phyloP scores from a whole-genome alignment of 495 filamentous ascomycete genomes.

The Aspergillus ellipticus region DNA sequence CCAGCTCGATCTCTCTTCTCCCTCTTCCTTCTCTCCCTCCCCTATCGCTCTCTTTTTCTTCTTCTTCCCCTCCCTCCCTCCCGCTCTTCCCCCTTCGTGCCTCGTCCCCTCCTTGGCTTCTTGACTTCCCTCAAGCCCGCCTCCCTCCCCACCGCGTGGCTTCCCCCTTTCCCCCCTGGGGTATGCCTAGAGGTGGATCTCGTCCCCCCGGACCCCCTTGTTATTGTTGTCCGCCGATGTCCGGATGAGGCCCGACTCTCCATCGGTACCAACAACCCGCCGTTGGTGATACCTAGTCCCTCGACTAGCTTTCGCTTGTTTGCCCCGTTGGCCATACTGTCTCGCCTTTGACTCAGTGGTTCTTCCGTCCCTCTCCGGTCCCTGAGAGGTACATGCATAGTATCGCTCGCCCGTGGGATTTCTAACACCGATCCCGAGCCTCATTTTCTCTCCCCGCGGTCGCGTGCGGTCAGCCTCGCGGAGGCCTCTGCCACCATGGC shows the following conservation, averaged over 20 bases:
- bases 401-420: neutral
- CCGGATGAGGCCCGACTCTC: conserved; percentile 4
- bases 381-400: neutral
- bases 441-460: neutral
- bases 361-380: neutral
- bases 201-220: neutral
- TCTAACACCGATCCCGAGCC: neutral
- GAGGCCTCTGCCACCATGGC: conserved; percentile 30
- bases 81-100: neutral
- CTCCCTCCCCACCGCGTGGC: conserved; percentile 2
- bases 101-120: neutral
- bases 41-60: neutral
- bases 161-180: neutral
- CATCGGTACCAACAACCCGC: neutral
- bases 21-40: neutral
- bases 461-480: neutral
- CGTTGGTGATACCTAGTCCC: neutral
- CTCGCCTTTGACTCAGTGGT: neutral
- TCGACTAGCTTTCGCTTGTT: neutral
- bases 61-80: neutral
- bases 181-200: conserved; percentile 2
- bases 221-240: conserved; percentile 1
- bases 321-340: neutral
- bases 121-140: neutral
- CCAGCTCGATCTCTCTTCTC: neutral